Base-by-base conservation (phyloP, 2,329 filamentous ascomycete species). In the Colletotrichum eremochloae region DNA sequence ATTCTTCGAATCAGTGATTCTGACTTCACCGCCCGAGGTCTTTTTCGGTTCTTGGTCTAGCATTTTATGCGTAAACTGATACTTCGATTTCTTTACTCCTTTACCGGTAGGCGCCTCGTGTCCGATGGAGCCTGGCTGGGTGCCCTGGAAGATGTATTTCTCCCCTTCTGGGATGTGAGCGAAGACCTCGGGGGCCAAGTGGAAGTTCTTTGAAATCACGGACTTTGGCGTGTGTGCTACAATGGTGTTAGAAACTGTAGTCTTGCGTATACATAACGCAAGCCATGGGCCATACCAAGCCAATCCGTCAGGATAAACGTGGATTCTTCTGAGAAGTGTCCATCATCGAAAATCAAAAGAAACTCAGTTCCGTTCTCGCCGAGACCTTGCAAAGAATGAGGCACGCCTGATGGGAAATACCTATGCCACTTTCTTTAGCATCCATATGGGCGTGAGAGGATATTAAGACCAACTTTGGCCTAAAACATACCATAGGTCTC, bases 121-220 rank as follows among this genome's bases (percentile, higher is more conserved):
- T 18, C 89, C 85, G 75, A 94, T 91, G 24, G 90, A 85, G 4
- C 87, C 89, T 0, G 92, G 92, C 2, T 86, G 81, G 0, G 88
- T 88, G 68, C 92, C 93, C 76, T 92, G 87, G 84, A 95, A 95
- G 78, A 95, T 95, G 84, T 94, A 95, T 75, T 93, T 93, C 76
- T 94, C 88, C 55, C 85, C 83, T 58, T 88, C 80, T 1, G 92
- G 92, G 9, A 94, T 86, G 71, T 92, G 86, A 18, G 88, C 87
- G 76, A 95, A 94, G 38, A 94, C 84, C 76, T 94, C 89, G 0
- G 92, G 89, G 0, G 89, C 87, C 1, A 95, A 83, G 78, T 93
- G 89, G 80, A 95, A 95, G 82, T 95, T 95, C 80, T 95, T 91
- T 31, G 90, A 85, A 3, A 94, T 85, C 29, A 94, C 92, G 0